Conservation (phyloP, 2,329 filamentous ascomycete species). For the Harringtonia aguacate region DNA sequence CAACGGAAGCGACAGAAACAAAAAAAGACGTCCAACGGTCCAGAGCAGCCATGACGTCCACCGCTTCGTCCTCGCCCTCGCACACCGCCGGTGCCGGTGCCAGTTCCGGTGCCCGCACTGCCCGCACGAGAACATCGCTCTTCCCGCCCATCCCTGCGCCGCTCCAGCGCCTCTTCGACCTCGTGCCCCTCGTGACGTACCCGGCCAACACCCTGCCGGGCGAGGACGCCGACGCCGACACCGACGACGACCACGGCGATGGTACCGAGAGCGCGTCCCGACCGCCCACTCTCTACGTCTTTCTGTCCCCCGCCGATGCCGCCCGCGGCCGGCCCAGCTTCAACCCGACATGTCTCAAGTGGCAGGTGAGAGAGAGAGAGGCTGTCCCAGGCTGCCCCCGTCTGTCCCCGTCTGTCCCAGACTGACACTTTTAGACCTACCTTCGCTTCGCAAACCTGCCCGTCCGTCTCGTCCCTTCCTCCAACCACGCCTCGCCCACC, state of each 20-base stretch:
- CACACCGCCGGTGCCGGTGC: too few species aligned
- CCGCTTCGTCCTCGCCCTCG: too few species aligned
- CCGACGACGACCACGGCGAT: slow-evolving; percentile 4
- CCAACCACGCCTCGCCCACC: slow-evolving; percentile 85
- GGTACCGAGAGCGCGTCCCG: too few species aligned
- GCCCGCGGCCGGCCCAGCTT: slow-evolving; percentile 58
- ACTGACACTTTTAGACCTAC: slow-evolving; percentile 51
- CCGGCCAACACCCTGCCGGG: slow-evolving; percentile 63
- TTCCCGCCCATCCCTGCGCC: slow-evolving; percentile 52
- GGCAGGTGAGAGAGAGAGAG: slow-evolving; percentile 92
- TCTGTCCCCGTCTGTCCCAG: background rate
- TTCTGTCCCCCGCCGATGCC: slow-evolving; percentile 56
- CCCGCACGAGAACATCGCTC: slow-evolving; percentile 20
- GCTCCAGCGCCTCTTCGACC: slow-evolving; percentile 73
- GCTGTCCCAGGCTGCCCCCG: slow-evolving; percentile 6
- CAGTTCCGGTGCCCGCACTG: background rate
- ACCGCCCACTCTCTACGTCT: slow-evolving; percentile 61
- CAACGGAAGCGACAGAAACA: background rate
- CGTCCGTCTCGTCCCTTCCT: slow-evolving; percentile 60
- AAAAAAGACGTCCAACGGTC: too few species aligned
- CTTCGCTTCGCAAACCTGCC: slow-evolving; percentile 64
- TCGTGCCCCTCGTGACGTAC: slow-evolving; percentile 70
- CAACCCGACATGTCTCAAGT: slow-evolving; percentile 90
- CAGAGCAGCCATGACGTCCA: too few species aligned
- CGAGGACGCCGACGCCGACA: slow-evolving; percentile 21